phyloP scores from a whole-genome alignment of 306 rosid genomes.

The Vigna trinervia region DNA sequence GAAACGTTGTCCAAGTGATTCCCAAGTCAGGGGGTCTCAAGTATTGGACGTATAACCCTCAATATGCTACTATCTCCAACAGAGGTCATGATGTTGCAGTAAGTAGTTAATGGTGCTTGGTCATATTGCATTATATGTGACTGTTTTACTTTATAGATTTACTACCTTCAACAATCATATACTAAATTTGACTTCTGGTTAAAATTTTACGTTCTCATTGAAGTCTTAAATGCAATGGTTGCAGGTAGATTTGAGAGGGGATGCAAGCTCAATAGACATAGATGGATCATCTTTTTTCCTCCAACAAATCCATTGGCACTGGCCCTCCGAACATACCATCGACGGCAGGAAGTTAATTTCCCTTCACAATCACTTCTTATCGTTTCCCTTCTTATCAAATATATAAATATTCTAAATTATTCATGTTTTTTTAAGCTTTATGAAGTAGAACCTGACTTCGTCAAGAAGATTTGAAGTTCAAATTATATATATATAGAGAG shows the following conservation, averaged over 20 bases:
- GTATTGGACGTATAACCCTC: slow-evolving; percentile 47
- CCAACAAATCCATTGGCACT: slow-evolving; percentile 73
- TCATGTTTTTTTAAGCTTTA: background rate
- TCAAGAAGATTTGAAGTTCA: too few species aligned
- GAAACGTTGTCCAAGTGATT: slow-evolving; percentile 33
- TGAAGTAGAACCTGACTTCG: background rate
- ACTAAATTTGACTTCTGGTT: too few species aligned
- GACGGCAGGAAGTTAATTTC: slow-evolving; percentile 58
- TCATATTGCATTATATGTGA: background rate
- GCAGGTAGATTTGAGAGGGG: slow-evolving; percentile 58
- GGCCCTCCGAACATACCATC: slow-evolving; percentile 78
- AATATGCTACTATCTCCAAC: slow-evolving; percentile 55
- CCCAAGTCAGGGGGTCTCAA: slow-evolving; percentile 43
- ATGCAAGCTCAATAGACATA: slow-evolving; percentile 58
- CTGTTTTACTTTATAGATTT: too few species aligned
- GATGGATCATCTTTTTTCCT: slow-evolving; percentile 62
- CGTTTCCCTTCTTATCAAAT: background rate
- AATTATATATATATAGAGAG: too few species aligned
- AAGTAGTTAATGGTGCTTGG: background rate
- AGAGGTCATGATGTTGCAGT: slow-evolving; percentile 69
- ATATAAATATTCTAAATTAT: background rate
- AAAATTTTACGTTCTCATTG: background rate
- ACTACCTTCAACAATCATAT: too few species aligned
- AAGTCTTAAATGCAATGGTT: background rate
- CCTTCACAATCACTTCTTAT: background rate